Base-by-base conservation (phyloP, 768 basidiomycete genomes). In the Suillus cothurnatus region DNA sequence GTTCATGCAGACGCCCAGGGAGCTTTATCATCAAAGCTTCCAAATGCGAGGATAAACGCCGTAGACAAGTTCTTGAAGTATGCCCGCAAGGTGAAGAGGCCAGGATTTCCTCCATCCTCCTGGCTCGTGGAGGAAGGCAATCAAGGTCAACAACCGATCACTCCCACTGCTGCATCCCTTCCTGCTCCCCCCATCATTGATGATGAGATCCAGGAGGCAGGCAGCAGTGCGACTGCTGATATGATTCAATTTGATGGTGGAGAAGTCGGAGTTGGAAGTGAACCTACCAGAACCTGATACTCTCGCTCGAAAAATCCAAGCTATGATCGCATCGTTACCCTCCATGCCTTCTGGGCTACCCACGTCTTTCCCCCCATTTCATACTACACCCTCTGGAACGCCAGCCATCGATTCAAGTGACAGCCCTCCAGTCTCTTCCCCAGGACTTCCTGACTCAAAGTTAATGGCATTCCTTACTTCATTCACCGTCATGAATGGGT, bases 401-500 rank as follows among this genome's bases (percentile, higher is more conserved):
- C 63, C 65, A 43, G 66, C 64, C 15, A 64, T 43, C 21, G 65
- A 67, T 36, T 45, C 49, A 6, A 64, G 67, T 26, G 41, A 66
- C 32, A 69, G 71, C 59, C 36, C 66, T 19, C 66, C 71, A 23
- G 71, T 80, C 1, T 71, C 76, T 36, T 76, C 76, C 19, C 80
- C 82, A 21, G 71, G 75, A 0, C 70, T 72, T 7, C 71, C 82
- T 12, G 87, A 89, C 69, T 74, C 81, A 5, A 78, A 81, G 59
- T 76, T 86, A 39, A 77, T 86, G 52, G 74, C 80, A 38, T 77
- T 85, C 65, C 77, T 91, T 36, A 84, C 85, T 17, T 85, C 87
- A 1, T 82, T 88, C 64, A 77, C 81, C n/a, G 74, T 86, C n/a
- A 90, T 91, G 87, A 88, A 86, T 61, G 85, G 88, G 12, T 79